These are phyloP conservation scores for Moesziomyces aphidis DNA, from an alignment of 1,284 basidiomycete genomes.

Conservation along the genomic window DNA sequence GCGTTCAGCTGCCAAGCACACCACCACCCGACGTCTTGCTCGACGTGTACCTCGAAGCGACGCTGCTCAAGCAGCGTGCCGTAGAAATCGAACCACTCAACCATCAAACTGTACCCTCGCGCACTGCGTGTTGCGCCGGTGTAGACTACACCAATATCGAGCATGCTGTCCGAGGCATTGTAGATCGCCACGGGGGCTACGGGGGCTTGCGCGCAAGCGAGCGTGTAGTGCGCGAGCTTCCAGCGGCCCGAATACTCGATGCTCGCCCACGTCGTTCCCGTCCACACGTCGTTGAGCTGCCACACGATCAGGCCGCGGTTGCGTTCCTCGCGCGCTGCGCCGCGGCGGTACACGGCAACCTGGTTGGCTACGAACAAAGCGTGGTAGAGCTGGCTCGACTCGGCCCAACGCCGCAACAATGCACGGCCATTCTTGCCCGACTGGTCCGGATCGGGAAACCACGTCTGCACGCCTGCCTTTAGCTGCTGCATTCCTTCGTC, in stretches of 20 bases:
- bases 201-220: constrained; percentile 71
- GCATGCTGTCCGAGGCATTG: constrained; percentile 71
- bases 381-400: constrained; percentile 49
- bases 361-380: constrained; percentile 70
- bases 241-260: constrained; percentile 76
- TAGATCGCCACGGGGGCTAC: constrained; percentile 73
- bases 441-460: constrained; percentile 55
- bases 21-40: constrained; percentile 1
- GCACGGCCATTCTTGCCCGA: neutral
- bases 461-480: constrained; percentile 71
- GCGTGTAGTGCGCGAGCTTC: constrained; percentile 73
- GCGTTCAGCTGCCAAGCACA: neutral
- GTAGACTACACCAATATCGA: constrained; percentile 71
- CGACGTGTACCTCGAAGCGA: neutral
- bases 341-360: constrained; percentile 76
- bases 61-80: neutral
- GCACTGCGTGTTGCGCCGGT: neutral
- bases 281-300: constrained; percentile 79
- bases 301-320: constrained; percentile 76
- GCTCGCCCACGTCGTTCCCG: constrained; percentile 74
- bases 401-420: constrained; percentile 30
- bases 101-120: neutral
- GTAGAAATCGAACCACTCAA: constrained; percentile 22
- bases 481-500: constrained; percentile 74
- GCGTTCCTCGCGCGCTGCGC: constrained; percentile 74